Conservation (phyloP, 805 yeast species). For the Candida silvatica region DNA sequence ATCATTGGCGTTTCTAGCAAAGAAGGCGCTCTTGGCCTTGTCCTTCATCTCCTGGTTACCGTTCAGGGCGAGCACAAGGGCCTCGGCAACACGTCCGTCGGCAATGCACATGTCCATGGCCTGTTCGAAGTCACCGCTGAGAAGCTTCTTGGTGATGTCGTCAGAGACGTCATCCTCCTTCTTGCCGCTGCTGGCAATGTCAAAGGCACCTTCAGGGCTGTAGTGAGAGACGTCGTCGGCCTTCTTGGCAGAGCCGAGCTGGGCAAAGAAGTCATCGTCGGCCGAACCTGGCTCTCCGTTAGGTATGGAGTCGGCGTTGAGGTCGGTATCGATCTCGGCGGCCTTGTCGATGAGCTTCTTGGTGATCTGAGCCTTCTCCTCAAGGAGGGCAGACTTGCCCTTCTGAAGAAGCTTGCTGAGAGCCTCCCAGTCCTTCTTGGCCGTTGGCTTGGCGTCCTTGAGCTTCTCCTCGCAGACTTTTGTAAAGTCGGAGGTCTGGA, state of each 20-base stretch:
- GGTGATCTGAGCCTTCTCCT: constrained; percentile 25
- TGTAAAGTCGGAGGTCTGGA: not conserved
- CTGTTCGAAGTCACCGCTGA: constrained; percentile 51
- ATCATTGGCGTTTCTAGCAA: constrained; percentile 42
- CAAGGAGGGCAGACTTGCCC: constrained; percentile 44
- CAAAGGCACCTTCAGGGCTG: constrained; percentile 49
- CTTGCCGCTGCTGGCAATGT: constrained; percentile 24
- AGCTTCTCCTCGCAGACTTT: constrained; percentile 25
- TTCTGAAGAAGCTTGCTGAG: constrained; percentile 41
- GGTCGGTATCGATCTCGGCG: too few relatives aligned
- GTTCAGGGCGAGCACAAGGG: constrained; percentile 70
- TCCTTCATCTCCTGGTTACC: constrained; percentile 54
- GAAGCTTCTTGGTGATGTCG: constrained; percentile 43
- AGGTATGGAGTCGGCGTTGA: too few relatives aligned
- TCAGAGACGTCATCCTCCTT: constrained; percentile 26
- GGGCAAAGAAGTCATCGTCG: constrained; percentile 33
- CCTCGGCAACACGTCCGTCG: constrained; percentile 62
- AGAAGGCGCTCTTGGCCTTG: constrained; percentile 65
- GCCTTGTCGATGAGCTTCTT: too few relatives aligned
- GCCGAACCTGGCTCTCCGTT: constrained; percentile 14
- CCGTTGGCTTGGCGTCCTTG: constrained; percentile 5
- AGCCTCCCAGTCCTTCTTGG: constrained; percentile 49
- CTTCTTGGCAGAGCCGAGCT: constrained; percentile 17
- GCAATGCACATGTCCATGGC: constrained; percentile 66
- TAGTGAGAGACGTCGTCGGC: constrained; percentile 13